Conservation (phyloP, 225 moss, liverwort and hornwort species). For the Ulota crispa region DNA sequence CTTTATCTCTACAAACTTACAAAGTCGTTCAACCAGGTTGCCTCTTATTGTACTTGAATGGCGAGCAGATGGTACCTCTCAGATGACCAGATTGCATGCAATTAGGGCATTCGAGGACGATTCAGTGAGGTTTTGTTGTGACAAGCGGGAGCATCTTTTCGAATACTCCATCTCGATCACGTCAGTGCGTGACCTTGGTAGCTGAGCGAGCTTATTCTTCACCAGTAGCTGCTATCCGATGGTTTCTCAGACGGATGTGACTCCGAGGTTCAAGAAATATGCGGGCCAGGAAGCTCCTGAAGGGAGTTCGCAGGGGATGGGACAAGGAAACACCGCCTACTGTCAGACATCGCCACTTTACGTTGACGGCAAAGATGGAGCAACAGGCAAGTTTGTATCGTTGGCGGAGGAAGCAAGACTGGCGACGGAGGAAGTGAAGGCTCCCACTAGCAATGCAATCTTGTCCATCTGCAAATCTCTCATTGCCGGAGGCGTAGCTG, state of each 20-base stretch:
- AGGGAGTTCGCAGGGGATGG: slow-evolving; percentile 66
- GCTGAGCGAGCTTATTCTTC: not conserved
- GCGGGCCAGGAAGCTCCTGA: slow-evolving; percentile 43
- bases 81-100: slow-evolving; percentile 45
- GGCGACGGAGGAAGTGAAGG: slow-evolving; percentile 90
- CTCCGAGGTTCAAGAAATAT: slow-evolving; percentile 60
- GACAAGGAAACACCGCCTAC: slow-evolving; percentile 81
- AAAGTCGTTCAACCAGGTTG: not conserved
- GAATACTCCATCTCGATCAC: not conserved
- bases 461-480: slow-evolving; percentile 85
- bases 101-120: slow-evolving; percentile 34
- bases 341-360: slow-evolving; percentile 94
- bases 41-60: slow-evolving; percentile 18
- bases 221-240: slow-evolving; percentile 32
- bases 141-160: slow-evolving; percentile 14
- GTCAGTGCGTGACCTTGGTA: slow-evolving; percentile 5
- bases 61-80: slow-evolving; percentile 31
- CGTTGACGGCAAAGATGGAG: slow-evolving; percentile 85
- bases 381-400: slow-evolving; percentile 62
- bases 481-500: slow-evolving; percentile 92
- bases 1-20: not conserved
- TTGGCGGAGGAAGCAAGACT: slow-evolving; percentile 81
- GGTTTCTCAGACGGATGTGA: slow-evolving; percentile 51
- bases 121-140: slow-evolving; percentile 4
- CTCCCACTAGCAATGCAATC: slow-evolving; percentile 72